These are phyloP conservation scores for Pythium dissotocum DNA, from an alignment of 352 stramenopile genomes.

Conservation along the genomic window DNA sequence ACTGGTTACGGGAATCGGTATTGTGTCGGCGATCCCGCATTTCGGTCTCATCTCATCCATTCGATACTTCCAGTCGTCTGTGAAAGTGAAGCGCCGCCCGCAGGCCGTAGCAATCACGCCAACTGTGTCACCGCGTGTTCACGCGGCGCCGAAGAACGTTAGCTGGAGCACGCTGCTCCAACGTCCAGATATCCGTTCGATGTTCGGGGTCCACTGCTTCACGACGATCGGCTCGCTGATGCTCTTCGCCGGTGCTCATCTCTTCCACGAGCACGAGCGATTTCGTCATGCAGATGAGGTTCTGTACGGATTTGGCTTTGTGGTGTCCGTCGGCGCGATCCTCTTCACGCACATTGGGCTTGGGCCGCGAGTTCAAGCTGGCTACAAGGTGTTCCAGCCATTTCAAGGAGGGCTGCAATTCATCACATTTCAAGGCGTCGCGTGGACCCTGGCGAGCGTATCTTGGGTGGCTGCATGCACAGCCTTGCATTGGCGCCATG, in stretches of 20 bases:
- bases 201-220: slow-evolving; percentile 32
- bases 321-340: slow-evolving; percentile 40
- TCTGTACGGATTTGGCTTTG: slow-evolving; percentile 48
- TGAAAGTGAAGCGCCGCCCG: neutral
- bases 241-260: slow-evolving; percentile 40
- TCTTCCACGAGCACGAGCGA: slow-evolving; percentile 24
- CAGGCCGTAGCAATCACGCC: slow-evolving; percentile 14
- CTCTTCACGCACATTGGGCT: slow-evolving; percentile 40
- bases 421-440: slow-evolving; percentile 50
- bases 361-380: slow-evolving; percentile 36
- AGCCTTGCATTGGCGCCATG: slow-evolving; percentile 45
- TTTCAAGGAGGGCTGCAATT: slow-evolving; percentile 51
- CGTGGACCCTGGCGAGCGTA: slow-evolving; percentile 48
- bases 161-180: slow-evolving; percentile 29
- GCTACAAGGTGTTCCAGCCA: slow-evolving; percentile 48
- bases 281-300: slow-evolving; percentile 42
- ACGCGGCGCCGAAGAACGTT: slow-evolving; percentile 13
- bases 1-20: slow-evolving; percentile 34
- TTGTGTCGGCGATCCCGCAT: slow-evolving; percentile 40
- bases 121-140: slow-evolving; percentile 18
- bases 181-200: slow-evolving; percentile 31
- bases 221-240: slow-evolving; percentile 31
- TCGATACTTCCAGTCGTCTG: slow-evolving; percentile 27
- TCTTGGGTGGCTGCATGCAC: slow-evolving; percentile 43
- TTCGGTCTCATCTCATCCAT: slow-evolving; percentile 42